A percentile compares a stretch with the other conserved stretches of the same genome.
phyloP scores from a whole-genome alignment of 2,329 filamentous ascomycete species.

The Fusarium proliferatum region DNA sequence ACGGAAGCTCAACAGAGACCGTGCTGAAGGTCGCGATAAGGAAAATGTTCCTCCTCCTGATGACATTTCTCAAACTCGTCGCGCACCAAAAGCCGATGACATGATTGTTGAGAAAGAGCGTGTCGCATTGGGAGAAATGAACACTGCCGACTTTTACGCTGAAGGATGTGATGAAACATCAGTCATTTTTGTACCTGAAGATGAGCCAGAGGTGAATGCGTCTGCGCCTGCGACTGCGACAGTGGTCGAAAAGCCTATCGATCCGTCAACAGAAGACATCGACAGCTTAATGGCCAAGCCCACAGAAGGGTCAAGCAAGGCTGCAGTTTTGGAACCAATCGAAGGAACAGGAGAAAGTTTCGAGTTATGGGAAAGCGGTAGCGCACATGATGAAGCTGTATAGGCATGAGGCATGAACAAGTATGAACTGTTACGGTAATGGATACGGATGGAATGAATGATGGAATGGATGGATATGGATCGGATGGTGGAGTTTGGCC shows the following conservation, averaged over 20 bases:
- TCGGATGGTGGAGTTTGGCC: slow-evolving; percentile 17
- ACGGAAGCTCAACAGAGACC: slow-evolving; percentile 62
- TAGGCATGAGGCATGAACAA: background rate
- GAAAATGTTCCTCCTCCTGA: slow-evolving; percentile 88
- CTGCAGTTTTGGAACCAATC: slow-evolving; percentile 63
- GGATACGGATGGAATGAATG: slow-evolving; percentile 2
- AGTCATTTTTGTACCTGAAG: slow-evolving; percentile 70
- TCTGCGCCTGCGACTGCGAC: background rate
- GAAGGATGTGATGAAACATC: slow-evolving; percentile 72
- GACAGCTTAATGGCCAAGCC: slow-evolving; percentile 53
- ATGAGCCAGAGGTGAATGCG: slow-evolving; percentile 52
- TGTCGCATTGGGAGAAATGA: slow-evolving; percentile 73
- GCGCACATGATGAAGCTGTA: slow-evolving; percentile 67
- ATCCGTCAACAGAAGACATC: slow-evolving; percentile 44
- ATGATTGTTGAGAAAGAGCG: slow-evolving; percentile 74
- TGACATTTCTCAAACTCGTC: slow-evolving; percentile 69
- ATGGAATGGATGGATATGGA: background rate
- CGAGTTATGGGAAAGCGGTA: slow-evolving; percentile 78
- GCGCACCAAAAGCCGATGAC: slow-evolving; percentile 54
- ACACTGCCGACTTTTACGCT: slow-evolving; percentile 74
- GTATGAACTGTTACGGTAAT: slow-evolving; percentile 9
- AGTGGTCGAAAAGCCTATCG: slow-evolving; percentile 29
- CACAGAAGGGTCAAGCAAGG: slow-evolving; percentile 54
- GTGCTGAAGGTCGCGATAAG: slow-evolving; percentile 78
- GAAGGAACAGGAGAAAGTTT: slow-evolving; percentile 71